Percentiles rank a stretch among this genome's conserved stretches.
phyloP scores from a whole-genome alignment of 352 stramenopile species.

The Globisporangium nodosum region DNA sequence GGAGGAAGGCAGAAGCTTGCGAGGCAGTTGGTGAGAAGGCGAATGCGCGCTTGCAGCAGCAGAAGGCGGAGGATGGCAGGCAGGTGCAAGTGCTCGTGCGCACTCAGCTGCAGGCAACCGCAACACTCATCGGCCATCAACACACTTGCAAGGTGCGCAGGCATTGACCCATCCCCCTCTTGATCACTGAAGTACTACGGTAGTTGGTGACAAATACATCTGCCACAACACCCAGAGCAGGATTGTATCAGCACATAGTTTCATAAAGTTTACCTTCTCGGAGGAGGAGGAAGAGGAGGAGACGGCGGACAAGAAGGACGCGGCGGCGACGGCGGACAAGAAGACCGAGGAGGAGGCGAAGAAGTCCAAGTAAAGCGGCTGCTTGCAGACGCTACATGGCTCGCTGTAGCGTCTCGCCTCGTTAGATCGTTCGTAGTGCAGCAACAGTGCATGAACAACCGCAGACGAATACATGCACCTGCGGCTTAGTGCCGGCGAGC shows the following conservation, averaged over 20 bases:
- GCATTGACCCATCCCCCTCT: no score
- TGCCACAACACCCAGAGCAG: no score
- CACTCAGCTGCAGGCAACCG: constrained; percentile 3
- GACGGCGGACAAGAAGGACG: constrained; percentile 36
- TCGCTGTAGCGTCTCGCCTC: no score
- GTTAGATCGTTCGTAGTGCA: no score
- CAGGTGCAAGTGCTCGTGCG: constrained; percentile 6
- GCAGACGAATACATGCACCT: constrained; percentile 1
- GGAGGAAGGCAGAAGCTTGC: not conserved
- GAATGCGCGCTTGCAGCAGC: not conserved
- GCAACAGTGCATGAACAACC: no score
- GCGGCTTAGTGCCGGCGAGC: constrained; percentile 12
- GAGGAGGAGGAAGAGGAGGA: constrained; percentile 93
- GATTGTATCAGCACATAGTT: no score
- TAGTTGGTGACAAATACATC: no score
- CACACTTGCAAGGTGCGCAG: no score
- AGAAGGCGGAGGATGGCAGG: not conserved
- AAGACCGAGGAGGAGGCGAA: constrained; percentile 46
- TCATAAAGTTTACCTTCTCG: no score
- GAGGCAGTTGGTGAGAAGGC: not conserved
- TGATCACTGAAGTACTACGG: no score
- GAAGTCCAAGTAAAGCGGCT: constrained; percentile 60
- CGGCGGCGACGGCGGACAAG: constrained; percentile 61
- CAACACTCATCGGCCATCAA: no score
- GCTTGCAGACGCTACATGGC: not conserved